These are phyloP conservation scores for Albophoma yamanashiensis DNA, from an alignment of 2,329 filamentous ascomycete species.

Conservation along the genomic window DNA sequence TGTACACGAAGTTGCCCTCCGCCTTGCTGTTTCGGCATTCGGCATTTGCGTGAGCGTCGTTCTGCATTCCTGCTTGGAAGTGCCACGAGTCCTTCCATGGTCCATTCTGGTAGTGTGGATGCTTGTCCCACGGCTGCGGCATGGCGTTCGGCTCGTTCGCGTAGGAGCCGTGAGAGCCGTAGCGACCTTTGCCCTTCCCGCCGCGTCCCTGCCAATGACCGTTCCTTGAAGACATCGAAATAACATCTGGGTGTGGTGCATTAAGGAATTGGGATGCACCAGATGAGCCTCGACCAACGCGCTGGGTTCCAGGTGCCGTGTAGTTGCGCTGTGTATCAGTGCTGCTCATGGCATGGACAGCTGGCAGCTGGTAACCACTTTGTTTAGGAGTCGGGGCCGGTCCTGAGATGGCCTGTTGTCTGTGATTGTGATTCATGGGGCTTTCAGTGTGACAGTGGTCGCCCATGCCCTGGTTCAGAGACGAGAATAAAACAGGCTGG, in stretches of 20 bases:
- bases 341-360: not conserved
- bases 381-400: too few relatives aligned
- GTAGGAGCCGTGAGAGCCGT: not conserved
- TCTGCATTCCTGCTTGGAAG: not conserved
- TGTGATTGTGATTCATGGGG: not conserved
- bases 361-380: not conserved
- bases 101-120: not conserved
- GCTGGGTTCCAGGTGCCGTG: not conserved
- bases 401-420: not conserved
- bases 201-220: not conserved
- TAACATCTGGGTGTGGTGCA: not conserved
- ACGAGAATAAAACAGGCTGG: not conserved
- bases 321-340: not conserved
- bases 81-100: not conserved
- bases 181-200: not conserved
- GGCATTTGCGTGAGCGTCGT: not conserved
- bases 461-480: not conserved
- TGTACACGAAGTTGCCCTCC: constrained; percentile 11
- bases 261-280: not conserved
- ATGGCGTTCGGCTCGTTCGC: not conserved
- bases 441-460: not conserved
- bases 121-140: not conserved
- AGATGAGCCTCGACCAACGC: not conserved
- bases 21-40: constrained; percentile 13
- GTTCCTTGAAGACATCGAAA: not conserved